Evolutionary conservation across 2,329 filamentous ascomycete genomes (phyloP).

Genomic region (Ophiostoma sp.): DNA sequence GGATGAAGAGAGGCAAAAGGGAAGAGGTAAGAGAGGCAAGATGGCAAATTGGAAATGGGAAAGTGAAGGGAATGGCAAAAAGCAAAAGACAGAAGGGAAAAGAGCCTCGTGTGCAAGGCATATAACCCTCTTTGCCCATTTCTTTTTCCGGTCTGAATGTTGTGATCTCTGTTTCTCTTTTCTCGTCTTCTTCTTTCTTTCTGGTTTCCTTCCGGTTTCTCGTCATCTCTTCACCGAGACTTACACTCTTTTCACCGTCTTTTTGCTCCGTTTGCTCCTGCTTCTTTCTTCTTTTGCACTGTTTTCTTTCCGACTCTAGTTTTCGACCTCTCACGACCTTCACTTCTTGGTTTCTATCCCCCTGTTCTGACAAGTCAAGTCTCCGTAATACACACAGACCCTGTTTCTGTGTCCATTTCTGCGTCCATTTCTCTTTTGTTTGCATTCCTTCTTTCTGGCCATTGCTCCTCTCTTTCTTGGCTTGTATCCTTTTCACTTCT

Average conservation of each 20-base stretch:
- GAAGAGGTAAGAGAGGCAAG: neutral
- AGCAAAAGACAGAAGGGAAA: neutral
- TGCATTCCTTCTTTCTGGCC: slow-evolving; percentile 4
- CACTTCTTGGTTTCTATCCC: slow-evolving; percentile 7
- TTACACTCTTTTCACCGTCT: neutral
- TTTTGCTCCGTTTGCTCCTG: slow-evolving; percentile 6
- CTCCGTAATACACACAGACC: slow-evolving; percentile 16
- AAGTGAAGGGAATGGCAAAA: neutral
- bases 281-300: neutral
- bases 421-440: neutral
- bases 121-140: slow-evolving; percentile 19
- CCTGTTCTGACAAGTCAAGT: slow-evolving; percentile 5
- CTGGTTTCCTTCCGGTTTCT: neutral
- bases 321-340: neutral
- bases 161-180: neutral
- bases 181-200: neutral
- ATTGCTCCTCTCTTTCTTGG: neutral
- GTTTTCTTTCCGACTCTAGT: neutral
- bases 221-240: neutral
- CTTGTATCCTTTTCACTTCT: neutral
- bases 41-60: neutral
- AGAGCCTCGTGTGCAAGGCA: slow-evolving; percentile 11
- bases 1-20: neutral
- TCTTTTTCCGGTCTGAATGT: slow-evolving; percentile 2
- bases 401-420: neutral